phyloP scores from a whole-genome alignment of 2,329 filamentous ascomycete genomes.

The Fusarium pseudograminearum region DNA sequence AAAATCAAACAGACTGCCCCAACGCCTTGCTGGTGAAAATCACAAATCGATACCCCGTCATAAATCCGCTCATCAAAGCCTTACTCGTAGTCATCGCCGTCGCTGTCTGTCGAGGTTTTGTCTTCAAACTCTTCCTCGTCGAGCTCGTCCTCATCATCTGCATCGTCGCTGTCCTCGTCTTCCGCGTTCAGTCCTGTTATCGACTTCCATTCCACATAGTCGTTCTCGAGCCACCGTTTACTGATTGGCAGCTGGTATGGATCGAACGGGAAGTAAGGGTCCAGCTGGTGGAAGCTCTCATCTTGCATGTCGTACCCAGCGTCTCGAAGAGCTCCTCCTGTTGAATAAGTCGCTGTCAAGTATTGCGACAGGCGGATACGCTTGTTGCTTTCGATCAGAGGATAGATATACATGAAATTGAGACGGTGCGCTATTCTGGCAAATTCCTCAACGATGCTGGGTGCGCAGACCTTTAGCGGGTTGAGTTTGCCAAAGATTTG shows the following conservation, averaged over 20 bases:
- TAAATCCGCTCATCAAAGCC: slow-evolving; percentile 4
- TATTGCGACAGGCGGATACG: slow-evolving; percentile 82
- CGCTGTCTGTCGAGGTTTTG: slow-evolving; percentile 64
- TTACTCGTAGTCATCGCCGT: slow-evolving; percentile 57
- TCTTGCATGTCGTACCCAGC: slow-evolving; percentile 65
- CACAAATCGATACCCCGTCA: slow-evolving; percentile 7
- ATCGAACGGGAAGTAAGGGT: slow-evolving; percentile 97
- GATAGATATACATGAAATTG: slow-evolving; percentile 88
- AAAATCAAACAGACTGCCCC: slow-evolving; percentile 29
- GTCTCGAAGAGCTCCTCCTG: slow-evolving; percentile 66
- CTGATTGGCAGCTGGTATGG: slow-evolving; percentile 92
- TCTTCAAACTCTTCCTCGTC: slow-evolving; percentile 62
- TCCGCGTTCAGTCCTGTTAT: slow-evolving; percentile 76
- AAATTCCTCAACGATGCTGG: slow-evolving; percentile 90
- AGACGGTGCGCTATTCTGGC: slow-evolving; percentile 88
- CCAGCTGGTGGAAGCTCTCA: slow-evolving; percentile 85
- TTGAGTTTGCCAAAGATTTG: slow-evolving; percentile 92
- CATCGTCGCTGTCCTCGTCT: slow-evolving; percentile 65
- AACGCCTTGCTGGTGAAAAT: slow-evolving; percentile 42
- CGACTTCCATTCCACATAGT: slow-evolving; percentile 85
- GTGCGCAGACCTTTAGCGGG: slow-evolving; percentile 93
- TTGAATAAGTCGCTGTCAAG: slow-evolving; percentile 67
- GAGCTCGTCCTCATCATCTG: slow-evolving; percentile 64
- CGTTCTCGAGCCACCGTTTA: slow-evolving; percentile 85
- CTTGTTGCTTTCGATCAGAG: slow-evolving; percentile 92